Evolutionary conservation across 257 asterid species (phyloP), one percentile per base, ranked within the genome.

Genomic region (Parsonsia alboflavescens): DNA sequence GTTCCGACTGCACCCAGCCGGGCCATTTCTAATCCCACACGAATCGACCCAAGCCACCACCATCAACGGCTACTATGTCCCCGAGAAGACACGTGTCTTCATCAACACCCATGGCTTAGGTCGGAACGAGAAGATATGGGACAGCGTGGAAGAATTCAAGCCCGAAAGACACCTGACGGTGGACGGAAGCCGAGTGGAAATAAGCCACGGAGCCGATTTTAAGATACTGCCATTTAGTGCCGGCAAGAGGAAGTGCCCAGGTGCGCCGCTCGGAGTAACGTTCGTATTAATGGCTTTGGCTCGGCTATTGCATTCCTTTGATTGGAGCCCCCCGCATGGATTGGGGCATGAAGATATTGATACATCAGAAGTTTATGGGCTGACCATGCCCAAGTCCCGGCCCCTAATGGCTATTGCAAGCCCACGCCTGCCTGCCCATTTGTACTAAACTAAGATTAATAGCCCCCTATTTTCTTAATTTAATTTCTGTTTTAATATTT

Each of bases 1-100:
- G 1, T 94, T 94, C 24, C 89, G 99, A 6, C 90, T 89, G 95
- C 99, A 94, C 82, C 99, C 97, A 0, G 99, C 99, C 7, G 99
- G 97, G 0, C 97, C 99, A 3, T 92, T 94, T 70, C 90, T 94
- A 59, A 94, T 92, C 76, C 97, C 99, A 0, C 99, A 94, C 59
- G 96, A 94, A 30, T 94, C 99, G 4, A 82, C 75, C 24, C 86
- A 84, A 2, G 82, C 90, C 82, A 88, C 99, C 44, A 80, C 74
- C 6, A 88, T 94, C 88, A 84, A 89, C 70, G 97, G 97, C 78
- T 92, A 87, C 44, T 62, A 85, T 76, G 89, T 94, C 70, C 97
- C 97, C 0, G 86, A 84, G 4, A 82, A 76, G 88, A 94, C 99
- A 66, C 96, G 97, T 17, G 96, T 94, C 78, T 94, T 94, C 91